phyloP scores from a whole-genome alignment of 441 rosid genomes.

The Eutrema salsugineum region DNA sequence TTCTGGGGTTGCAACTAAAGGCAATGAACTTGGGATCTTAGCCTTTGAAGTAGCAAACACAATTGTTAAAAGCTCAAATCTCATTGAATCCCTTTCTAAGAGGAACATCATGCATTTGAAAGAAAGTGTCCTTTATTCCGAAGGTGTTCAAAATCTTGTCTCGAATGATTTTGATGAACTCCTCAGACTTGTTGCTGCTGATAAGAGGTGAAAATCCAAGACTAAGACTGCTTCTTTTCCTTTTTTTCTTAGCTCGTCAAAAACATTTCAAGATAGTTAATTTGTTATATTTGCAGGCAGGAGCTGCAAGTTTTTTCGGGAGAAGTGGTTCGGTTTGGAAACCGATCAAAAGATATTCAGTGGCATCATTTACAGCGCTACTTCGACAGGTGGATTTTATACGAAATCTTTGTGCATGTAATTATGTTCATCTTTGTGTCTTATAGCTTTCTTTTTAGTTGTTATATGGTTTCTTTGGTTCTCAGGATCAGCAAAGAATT shows the following conservation, averaged over 20 bases:
- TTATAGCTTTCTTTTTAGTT: constrained; percentile 2
- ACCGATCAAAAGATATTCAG: constrained; percentile 68
- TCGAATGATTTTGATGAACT: constrained; percentile 57
- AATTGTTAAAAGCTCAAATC: constrained; percentile 64
- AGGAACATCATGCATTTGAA: constrained; percentile 44
- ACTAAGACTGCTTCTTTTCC: neutral
- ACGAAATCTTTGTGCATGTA: neutral
- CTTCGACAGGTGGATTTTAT: constrained; percentile 55
- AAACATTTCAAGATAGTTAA: constrained; percentile 6
- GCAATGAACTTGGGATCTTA: constrained; percentile 55
- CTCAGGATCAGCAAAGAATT: constrained; percentile 55
- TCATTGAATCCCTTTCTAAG: constrained; percentile 58
- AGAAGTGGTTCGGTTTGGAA: constrained; percentile 81
- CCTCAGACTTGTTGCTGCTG: constrained; percentile 49
- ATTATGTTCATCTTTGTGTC: neutral
- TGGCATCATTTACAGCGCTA: constrained; percentile 75
- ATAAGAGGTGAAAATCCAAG: constrained; percentile 47
- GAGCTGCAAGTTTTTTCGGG: constrained; percentile 62
- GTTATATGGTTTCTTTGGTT: constrained; percentile 10
- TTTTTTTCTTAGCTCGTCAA: neutral
- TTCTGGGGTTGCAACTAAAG: constrained; percentile 55
- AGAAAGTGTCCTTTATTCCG: constrained; percentile 45
- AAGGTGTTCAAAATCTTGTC: constrained; percentile 60
- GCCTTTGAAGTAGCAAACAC: constrained; percentile 79
- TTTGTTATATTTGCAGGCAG: constrained; percentile 41